Evolutionary conservation across 2,329 filamentous ascomycete genomes (phyloP).

Genomic region (Stemphylium beticola): DNA sequence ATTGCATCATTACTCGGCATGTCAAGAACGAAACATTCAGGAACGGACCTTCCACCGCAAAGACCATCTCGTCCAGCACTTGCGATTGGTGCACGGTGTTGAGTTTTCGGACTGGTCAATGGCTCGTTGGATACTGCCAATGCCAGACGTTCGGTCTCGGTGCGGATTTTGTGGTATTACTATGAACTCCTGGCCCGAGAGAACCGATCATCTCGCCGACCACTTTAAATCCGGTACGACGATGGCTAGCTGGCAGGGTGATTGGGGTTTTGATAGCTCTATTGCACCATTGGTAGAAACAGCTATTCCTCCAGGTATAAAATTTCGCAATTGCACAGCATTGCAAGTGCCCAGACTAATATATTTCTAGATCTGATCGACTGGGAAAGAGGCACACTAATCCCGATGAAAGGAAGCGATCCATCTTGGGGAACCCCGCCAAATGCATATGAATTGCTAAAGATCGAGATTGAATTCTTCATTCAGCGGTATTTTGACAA

Average conservation of each 20-base stretch:
- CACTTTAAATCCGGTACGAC: conserved; percentile 34
- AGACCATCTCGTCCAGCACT: conserved; percentile 38
- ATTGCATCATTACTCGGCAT: conserved; percentile 28
- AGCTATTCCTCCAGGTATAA: conserved; percentile 32
- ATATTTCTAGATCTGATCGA: conserved; percentile 25
- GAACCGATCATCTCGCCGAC: conserved; percentile 33
- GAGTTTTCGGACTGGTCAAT: conserved; percentile 44
- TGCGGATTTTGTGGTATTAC: conserved; percentile 34
- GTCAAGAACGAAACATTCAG: conserved; percentile 26
- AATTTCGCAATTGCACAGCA: not conserved
- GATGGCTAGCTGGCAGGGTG: conserved; percentile 36
- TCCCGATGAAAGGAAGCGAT: conserved; percentile 31
- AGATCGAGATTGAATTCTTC: conserved; percentile 31
- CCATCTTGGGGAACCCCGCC: conserved; percentile 29
- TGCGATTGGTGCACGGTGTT: conserved; percentile 32
- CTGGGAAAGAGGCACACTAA: conserved; percentile 25
- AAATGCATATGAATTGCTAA: conserved; percentile 35
- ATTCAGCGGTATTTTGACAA: conserved; percentile 33
- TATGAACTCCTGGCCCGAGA: conserved; percentile 31
- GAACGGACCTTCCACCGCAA: conserved; percentile 39
- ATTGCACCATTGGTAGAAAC: conserved; percentile 22
- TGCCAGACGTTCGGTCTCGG: conserved; percentile 26
- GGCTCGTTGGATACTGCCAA: conserved; percentile 33
- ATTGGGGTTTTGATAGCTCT: conserved; percentile 32
- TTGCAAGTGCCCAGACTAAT: not conserved